A percentile compares a stretch with the other conserved stretches of the same genome.
Conservation (phyloP, 352 stramenopile species). For the Phytophthora lateralis region DNA sequence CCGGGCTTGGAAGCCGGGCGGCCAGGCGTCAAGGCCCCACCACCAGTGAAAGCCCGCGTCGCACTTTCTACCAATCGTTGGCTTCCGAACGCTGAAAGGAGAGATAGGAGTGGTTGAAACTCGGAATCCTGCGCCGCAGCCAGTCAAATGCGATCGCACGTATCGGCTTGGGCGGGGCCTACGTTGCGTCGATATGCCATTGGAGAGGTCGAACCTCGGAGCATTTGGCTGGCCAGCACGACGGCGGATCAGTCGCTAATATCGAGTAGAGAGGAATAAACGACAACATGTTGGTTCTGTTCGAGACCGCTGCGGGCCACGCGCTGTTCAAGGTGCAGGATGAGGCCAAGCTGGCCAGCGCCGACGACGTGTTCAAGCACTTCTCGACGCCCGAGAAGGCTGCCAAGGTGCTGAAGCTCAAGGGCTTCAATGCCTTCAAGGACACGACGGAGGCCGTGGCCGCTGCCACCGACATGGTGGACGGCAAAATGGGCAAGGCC, state of each 20-base stretch:
- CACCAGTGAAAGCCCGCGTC: conserved; percentile 47
- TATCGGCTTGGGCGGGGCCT: conserved; percentile 12
- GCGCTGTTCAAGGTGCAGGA: conserved; percentile 99
- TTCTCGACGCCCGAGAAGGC: conserved; percentile 92
- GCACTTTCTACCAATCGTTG: conserved; percentile 26
- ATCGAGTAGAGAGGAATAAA: conserved; percentile 26
- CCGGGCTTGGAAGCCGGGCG: conserved; percentile 10
- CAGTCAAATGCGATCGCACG: conserved; percentile 31
- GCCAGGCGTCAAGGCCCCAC: conserved; percentile 18
- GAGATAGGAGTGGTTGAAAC: conserved; percentile 34
- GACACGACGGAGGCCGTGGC: conserved; percentile 98
- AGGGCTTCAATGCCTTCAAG: conserved; percentile 99
- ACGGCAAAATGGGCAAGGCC: conserved; percentile 97
- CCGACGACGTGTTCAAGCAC: conserved; percentile 93
- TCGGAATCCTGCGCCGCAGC: conserved; percentile 22
- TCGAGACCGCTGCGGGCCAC: conserved; percentile 99
- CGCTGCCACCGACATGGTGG: conserved; percentile 96
- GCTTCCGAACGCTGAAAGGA: background rate
- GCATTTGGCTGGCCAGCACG: conserved; percentile 21
- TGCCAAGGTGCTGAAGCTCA: conserved; percentile 92
- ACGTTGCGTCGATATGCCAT: conserved; percentile 2
- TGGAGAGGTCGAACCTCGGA: background rate
- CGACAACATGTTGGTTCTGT: conserved; percentile 96
- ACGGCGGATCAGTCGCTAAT: conserved; percentile 41
- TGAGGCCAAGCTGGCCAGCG: conserved; percentile 91